Evolutionary conservation across 257 asterid species (phyloP), one percentile per base, ranked within the genome.

Genomic region (Plectranthus barbatus): DNA sequence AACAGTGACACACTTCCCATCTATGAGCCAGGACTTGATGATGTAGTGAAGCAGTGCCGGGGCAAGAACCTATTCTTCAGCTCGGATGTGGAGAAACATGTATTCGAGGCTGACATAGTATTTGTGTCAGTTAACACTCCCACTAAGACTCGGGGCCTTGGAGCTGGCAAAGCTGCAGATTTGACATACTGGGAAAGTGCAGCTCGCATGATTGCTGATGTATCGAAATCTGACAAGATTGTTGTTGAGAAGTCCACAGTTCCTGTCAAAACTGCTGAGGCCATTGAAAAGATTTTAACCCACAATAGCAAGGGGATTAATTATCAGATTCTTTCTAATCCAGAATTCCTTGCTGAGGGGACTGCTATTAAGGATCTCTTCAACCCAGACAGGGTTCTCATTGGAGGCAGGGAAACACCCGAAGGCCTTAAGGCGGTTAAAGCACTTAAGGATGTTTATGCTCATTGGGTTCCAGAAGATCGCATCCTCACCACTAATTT

Each of bases 21-120:
- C 62, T 88, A 88, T 12, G 96, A 88, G 88, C 96, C 96, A 23
- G 96, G 96, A 23, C 96, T 88, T 58, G 96, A 88, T 13, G 95
- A 88, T 7, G 95, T 88, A 53, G 96, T 88, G 63, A 88, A 88
- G 77, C 71, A 86, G 62, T 86, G 96, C 79, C 76, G 96, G 42
- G 92, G 93, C 62, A 88, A 75, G 83, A 88, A 88, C 64, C 88
- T 88, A 54, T 86, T 88, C 85, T 88, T 88, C 79, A 88, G 96
- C 80, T 84, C 93, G 7, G 96, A 86, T 65, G 96, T 89, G 70
- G 96, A 89, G 85, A 84, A 82, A 69, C 93, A 89, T 26, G 96
- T 89, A 0, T 66, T 69, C 19, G 95, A 89, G 74, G 95, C 95
- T 19, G 96, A 89, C 75, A 89, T 89, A 31, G 88, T 88, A 86